Evolutionary conservation across 495 filamentous ascomycete genomes (phyloP), one percentile per base, ranked within the genome.

Genomic region (Tirmania nivea): DNA sequence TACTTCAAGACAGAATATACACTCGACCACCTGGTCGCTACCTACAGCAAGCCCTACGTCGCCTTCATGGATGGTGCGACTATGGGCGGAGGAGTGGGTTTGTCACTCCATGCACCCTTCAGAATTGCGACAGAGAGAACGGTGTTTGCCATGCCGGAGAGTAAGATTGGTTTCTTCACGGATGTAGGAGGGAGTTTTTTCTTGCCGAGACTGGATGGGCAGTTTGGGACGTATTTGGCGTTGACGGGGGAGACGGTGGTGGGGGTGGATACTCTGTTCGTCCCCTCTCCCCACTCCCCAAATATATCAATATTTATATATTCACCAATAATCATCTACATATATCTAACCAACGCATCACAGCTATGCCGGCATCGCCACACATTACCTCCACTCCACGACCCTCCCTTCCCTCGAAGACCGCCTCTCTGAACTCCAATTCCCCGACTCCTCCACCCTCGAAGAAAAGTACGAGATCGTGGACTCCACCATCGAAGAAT

Each of bases 11-110:
- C 85, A 48, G 90, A 97, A 78, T 97, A 95, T 72, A 76, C 78
- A 63, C 80, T 97, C 52, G 83, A 96, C 69, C 90, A 97, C 69
- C 68, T 85, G 51, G 88, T 97, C 61, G 87, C 92, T n/a, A 94
- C 87, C 50, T 94, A 89, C 71, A 60, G 69, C 25, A 96, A 94
- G 70, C 90, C 90, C 2, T 90, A 88, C 64, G 77, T 97, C 50
- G 86, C 92, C 37, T 83, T 95, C 66, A 88, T 97, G 80, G 92
- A 97, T 63, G 90, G 90, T 54, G 81, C 94, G 63, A 97, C 92
- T 21, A 96, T 97, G 90, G 90, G 90, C 55, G 90, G 90, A 52
- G 90, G 90, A 52, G 92, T 96, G 34, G 90, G 90, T 3, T 76
- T 97, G 50, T 86, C 81, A 67, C 75, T 95, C 47, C 92, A 97